Conservation (phyloP, 2,329 filamentous ascomycete genomes). For the Beauveria bassiana region DNA sequence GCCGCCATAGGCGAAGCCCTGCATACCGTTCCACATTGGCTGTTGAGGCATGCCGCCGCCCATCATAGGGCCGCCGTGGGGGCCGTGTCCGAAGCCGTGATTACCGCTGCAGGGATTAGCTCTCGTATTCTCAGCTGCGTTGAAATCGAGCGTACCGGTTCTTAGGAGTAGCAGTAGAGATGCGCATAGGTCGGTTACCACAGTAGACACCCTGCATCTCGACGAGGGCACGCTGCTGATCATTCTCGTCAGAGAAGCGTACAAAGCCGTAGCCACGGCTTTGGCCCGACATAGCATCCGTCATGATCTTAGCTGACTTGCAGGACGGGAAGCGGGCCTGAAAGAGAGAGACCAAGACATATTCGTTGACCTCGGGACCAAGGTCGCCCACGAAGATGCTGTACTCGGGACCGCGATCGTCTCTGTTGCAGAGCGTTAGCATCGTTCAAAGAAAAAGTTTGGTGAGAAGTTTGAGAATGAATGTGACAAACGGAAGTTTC, state of each 20-base stretch:
- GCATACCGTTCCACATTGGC: constrained; percentile 34
- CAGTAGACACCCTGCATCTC: constrained; percentile 99
- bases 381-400: constrained; percentile 98
- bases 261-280: constrained; percentile 97
- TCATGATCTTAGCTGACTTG: constrained; percentile 99
- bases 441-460: not conserved
- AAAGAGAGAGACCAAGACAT: constrained; percentile 93
- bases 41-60: constrained; percentile 37
- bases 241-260: constrained; percentile 88
- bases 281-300: constrained; percentile 94
- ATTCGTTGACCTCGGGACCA: constrained; percentile 97
- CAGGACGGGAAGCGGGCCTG: constrained; percentile 92
- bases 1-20: constrained; percentile 31
- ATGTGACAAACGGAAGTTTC: not conserved
- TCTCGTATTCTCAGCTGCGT: constrained; percentile 9
- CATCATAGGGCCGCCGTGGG: constrained; percentile 38
- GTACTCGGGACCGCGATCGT: constrained; percentile 92
- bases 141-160: constrained; percentile 49
- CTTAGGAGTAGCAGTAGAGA: constrained; percentile 96
- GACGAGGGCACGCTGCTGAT: constrained; percentile 89
- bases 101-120: constrained; percentile 23
- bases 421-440: constrained; percentile 41
- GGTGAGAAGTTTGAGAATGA: not conserved
- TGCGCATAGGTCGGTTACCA: constrained; percentile 96
- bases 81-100: constrained; percentile 35